Conservation (phyloP, 2,329 filamentous ascomycete genomes). For the Boeremia exigua region DNA sequence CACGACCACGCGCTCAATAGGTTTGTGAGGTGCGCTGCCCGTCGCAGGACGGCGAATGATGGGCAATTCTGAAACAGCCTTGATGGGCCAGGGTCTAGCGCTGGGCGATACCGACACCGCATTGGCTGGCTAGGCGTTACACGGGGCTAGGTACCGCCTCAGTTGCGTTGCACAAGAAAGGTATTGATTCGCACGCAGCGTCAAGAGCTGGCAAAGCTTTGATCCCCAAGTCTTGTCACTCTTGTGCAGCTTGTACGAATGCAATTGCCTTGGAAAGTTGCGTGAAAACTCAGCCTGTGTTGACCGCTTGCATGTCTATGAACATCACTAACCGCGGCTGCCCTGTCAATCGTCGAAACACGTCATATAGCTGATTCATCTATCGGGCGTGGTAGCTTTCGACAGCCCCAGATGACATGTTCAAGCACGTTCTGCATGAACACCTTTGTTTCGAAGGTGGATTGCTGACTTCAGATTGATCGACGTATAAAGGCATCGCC, state of each 20-base stretch:
- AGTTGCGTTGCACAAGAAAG: conserved; percentile 22
- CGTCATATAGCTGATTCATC: conserved; percentile 1
- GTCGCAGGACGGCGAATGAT: conserved; percentile 25
- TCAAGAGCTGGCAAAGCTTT: conserved; percentile 11
- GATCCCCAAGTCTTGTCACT: conserved; percentile 3
- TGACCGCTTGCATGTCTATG: background rate
- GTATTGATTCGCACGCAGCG: conserved; percentile 15
- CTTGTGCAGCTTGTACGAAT: conserved; percentile 6
- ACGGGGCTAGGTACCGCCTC: conserved; percentile 29
- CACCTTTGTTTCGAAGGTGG: conserved; percentile 21
- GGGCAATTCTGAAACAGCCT: conserved; percentile 30
- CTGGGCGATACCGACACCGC: conserved; percentile 3
- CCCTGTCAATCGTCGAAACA: conserved; percentile 10
- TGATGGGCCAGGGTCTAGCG: conserved; percentile 8
- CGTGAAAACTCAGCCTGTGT: background rate
- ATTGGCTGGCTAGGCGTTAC: conserved; percentile 22
- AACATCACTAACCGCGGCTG: conserved; percentile 2
- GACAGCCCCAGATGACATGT: conserved; percentile 7
- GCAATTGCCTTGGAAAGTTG: background rate
- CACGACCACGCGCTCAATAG: conserved; percentile 19
- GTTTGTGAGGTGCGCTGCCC: conserved; percentile 17
- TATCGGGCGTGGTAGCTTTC: background rate
- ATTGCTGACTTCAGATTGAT: conserved; percentile 14
- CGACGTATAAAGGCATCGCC: conserved; percentile 4
- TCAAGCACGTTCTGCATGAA: conserved; percentile 5